phyloP scores from a whole-genome alignment of 2,329 filamentous ascomycete species.

The Aureobasidium sp. region DNA sequence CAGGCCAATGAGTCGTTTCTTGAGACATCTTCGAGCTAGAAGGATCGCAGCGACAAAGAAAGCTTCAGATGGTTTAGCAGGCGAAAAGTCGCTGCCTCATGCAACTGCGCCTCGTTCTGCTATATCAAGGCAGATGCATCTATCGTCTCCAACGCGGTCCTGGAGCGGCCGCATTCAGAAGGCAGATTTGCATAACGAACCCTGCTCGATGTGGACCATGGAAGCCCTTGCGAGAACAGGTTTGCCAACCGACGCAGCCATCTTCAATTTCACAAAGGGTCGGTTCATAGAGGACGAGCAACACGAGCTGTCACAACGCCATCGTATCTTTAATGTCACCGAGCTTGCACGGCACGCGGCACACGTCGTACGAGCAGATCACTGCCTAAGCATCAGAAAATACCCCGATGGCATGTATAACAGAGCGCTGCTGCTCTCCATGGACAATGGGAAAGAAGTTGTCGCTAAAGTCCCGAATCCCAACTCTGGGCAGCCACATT shows the following conservation, averaged over 20 bases:
- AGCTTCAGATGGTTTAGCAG: background rate
- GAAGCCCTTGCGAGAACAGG: background rate
- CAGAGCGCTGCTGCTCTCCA: conserved; percentile 27
- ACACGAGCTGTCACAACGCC: conserved; percentile 19
- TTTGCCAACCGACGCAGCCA: background rate
- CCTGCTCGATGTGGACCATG: background rate
- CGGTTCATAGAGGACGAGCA: conserved; percentile 23
- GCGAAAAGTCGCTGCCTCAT: background rate
- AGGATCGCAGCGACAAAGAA: background rate
- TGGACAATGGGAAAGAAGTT: conserved; percentile 28
- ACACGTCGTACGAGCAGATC: conserved; percentile 20
- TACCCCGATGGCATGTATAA: conserved; percentile 29
- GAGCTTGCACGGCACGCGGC: conserved; percentile 23
- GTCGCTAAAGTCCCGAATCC: conserved; percentile 32
- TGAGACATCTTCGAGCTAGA: background rate
- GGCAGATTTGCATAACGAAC: background rate
- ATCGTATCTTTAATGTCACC: conserved; percentile 24
- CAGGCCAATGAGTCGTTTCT: background rate
- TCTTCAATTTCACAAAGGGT: conserved; percentile 25
- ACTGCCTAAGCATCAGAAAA: conserved; percentile 23
- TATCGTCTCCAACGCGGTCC: no score
- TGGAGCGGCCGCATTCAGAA: no score
- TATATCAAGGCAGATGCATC: background rate
- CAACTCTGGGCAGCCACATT: conserved; percentile 27
- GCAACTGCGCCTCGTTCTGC: background rate